Base-by-base conservation (phyloP, 2,329 filamentous ascomycete genomes). In the Sclerotinia spermophila region DNA sequence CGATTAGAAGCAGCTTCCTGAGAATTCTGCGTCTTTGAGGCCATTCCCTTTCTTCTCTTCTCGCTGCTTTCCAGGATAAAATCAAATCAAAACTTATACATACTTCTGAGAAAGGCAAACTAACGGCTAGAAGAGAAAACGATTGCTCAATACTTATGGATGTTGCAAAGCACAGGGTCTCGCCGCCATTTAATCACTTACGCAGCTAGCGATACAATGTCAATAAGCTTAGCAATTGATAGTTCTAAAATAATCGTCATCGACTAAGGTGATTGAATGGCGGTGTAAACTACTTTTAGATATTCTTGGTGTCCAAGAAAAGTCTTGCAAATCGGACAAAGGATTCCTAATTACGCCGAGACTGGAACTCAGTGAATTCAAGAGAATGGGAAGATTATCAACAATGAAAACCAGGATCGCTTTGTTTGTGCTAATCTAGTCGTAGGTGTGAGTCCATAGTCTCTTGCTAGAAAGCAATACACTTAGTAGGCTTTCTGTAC, bases 331-430 rank as follows among this genome's bases (percentile, higher is more conserved):
- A 53, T 11, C 15, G 17, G 4, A 19, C 3, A 1, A 55, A 55
- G 5, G 30, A 11, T 8, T 10, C 7, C 7, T 0, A 33, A n/a
- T n/a, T 48, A 1, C 21, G 21, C 3, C 1, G 21, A 24, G 2
- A 33, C 21, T 30, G 2, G 30, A 21, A 21, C 5, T 3, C 7
- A 30, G 53, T 33, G 30, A 56, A 56, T 21, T 33, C 19, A 10
- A 6, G 30, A 56, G 17, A 27, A 24, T 33, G 53, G 30, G 1
- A 17, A 11, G 7, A 33, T 11, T 56, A 10, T 56, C 10, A 3
- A 21, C 4, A 56, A 19, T 19, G 11, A 8, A 15, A 10, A 2
- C 6, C 19, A 56, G 5, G 30, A 30, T 13, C 11, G 11, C 7
- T 33, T 56, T 33, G 3, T 33, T 7, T 7, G 33, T 33, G 17